phyloP scores from a whole-genome alignment of 2,329 filamentous ascomycete species.

The Tothia fuscella region DNA sequence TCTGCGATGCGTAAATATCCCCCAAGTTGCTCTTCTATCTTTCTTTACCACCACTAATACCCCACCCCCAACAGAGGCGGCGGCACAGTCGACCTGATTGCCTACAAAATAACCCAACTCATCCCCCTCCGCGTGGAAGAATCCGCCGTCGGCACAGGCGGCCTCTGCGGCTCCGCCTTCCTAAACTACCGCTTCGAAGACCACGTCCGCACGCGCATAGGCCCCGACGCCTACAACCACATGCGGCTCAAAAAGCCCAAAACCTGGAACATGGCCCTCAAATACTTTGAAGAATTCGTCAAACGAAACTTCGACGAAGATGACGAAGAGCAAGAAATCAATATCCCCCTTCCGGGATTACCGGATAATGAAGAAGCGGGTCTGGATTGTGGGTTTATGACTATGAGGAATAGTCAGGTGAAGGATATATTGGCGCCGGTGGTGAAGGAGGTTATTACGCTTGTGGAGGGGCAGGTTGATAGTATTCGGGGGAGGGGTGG shows the following conservation, averaged over 20 bases:
- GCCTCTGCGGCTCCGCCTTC: slow-evolving; percentile 66
- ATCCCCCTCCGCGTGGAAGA: slow-evolving; percentile 64
- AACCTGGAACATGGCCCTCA: slow-evolving; percentile 60
- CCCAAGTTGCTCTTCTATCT: background rate
- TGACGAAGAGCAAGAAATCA: slow-evolving; percentile 64
- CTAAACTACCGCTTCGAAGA: slow-evolving; percentile 74
- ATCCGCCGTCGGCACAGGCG: slow-evolving; percentile 67
- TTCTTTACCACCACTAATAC: background rate
- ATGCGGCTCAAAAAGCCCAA: slow-evolving; percentile 70
- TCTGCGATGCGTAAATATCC: slow-evolving; percentile 39
- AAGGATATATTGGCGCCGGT: slow-evolving; percentile 67
- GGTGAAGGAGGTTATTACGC: slow-evolving; percentile 40
- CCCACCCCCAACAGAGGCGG: slow-evolving; percentile 24
- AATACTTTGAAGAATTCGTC: slow-evolving; percentile 75
- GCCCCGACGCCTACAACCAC: slow-evolving; percentile 53
- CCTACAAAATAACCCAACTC: slow-evolving; percentile 67
- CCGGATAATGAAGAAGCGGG: slow-evolving; percentile 65
- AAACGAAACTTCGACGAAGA: slow-evolving; percentile 75
- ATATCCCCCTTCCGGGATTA: slow-evolving; percentile 65
- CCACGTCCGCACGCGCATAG: slow-evolving; percentile 56
- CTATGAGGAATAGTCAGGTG: slow-evolving; percentile 57
- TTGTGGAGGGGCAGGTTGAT: slow-evolving; percentile 33
- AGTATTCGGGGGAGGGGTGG: slow-evolving; percentile 28
- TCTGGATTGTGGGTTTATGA: slow-evolving; percentile 63
- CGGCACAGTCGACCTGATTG: slow-evolving; percentile 61